Base-by-base conservation (phyloP, 2,329 filamentous ascomycete species). In the Alternaria incomplexa region DNA sequence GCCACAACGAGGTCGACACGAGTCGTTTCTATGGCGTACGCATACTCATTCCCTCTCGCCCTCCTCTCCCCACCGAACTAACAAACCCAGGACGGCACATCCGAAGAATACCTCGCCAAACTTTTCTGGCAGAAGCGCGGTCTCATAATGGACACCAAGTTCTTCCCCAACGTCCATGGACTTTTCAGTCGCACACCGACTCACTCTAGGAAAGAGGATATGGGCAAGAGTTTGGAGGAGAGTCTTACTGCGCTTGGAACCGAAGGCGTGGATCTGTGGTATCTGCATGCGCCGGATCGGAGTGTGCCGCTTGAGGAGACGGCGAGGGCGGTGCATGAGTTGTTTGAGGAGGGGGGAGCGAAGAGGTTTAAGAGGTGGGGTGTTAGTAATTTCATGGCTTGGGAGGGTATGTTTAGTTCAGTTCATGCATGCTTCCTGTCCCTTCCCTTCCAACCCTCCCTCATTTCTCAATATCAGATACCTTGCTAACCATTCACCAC, bases 211-310 rank as follows among this genome's bases (percentile, higher is more conserved):
- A 64, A 84, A 23, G 73, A 77, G 1, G 47, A 51, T 15, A 51
- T 51, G 47, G 17, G 47, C 47, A 62, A 73, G 6, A 79, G 73
- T 4, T 61, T 85, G 6, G 59, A 69, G 30, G 71, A 76, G 10
- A 81, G 80, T 22, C 64, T 85, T 26, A 62, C 73, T 43, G 81
- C 80, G 1, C 74, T 85, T 13, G 71, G 79, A 32, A 73, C 78
- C 0, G 59, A 67, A 11, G 64, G 52, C 1, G 54, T 85, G 6
- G 76, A 85, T 47, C 73, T 83, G 58, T 84, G 74, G 70, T 85
- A 85, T 58, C 74, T 85, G 5, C 83, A 85, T 62, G 79, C 71
- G 1, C 83, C 83, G 58, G 83, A 86, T 65, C 72, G 81, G 5
- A 79, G 61, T 1, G 79, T 73, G 0, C 80, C 83, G 0, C 79